Base-by-base conservation (phyloP, 2,329 filamentous ascomycete species). In the Sporothrix pseudoabietina region DNA sequence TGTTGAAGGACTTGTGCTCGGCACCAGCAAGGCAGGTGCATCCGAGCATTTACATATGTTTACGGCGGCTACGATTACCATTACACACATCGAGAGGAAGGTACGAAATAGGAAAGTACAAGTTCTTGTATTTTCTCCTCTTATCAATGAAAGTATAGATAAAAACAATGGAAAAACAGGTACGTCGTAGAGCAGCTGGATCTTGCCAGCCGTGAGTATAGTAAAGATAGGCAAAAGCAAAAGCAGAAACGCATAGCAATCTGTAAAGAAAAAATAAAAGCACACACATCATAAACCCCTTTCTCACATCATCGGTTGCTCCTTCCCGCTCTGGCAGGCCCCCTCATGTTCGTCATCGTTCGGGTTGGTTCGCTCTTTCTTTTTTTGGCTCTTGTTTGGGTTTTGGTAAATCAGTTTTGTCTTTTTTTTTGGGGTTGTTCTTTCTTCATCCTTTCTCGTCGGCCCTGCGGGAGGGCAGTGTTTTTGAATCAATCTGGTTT, bases 391-490 rank as follows among this genome's bases (percentile, higher is more conserved):
- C 49, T 66, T 41, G 49, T 26, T 44, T 32, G 26, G 16, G 7
- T 39, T 52, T 41, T 44, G 14, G 47, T 49, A 54, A 65, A 47
- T 66, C 39, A 30, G 8, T 63, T 44, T 30, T 44, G 3, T 44
- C 10, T 52, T 35, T 55, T 41, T n/a, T 32, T 69, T 22, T 59
- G 12, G 26, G n/a, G 39, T 65, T 54, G 22, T 63, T 54, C 63
- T 47, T 55, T 68, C 39, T 32, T 44, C 63, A 26, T 59, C 30
- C 39, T 69, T 69, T 49, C 9, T 52, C 65, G 55, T 44, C 57
- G 47, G 68, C 35, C 54, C 8, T 41, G 52, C 52, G n/a, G 22
- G 9, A 16, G 49, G 3, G 14, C 16, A 8, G 30, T 69, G 30
- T 69, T 30, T 66, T 47, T 57, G 26, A 6, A 10, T 52, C 41